These are phyloP conservation scores for Conticribra weissflogii DNA, from an alignment of 108 stramenopile species.

Conservation along the genomic window DNA sequence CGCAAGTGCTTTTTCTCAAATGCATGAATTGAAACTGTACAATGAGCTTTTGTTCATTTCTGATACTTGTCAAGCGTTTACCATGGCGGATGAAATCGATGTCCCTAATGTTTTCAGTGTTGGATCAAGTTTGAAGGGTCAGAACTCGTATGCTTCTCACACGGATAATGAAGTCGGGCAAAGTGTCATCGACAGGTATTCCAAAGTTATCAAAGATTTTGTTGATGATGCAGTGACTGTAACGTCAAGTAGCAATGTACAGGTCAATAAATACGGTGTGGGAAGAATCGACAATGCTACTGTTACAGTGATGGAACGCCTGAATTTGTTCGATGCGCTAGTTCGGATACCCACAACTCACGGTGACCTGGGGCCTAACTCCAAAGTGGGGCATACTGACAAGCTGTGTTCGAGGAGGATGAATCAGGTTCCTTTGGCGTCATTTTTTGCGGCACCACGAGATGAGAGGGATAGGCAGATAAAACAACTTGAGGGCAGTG, in stretches of 20 bases:
- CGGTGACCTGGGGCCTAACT: conserved; percentile 37
- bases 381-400: conserved; percentile 38
- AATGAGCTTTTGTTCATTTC: conserved; percentile 79
- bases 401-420: conserved; percentile 31
- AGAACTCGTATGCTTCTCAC: conserved; percentile 73
- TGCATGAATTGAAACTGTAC: conserved; percentile 68
- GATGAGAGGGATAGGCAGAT: conserved; percentile 11
- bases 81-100: conserved; percentile 67
- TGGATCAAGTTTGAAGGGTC: conserved; percentile 66
- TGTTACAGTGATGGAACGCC: conserved; percentile 45
- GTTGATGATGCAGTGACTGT: conserved; percentile 40
- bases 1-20: conserved; percentile 63
- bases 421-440: conserved; percentile 50
- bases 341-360: conserved; percentile 43
- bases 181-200: conserved; percentile 51
- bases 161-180: conserved; percentile 55
- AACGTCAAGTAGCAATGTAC: conserved; percentile 8
- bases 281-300: conserved; percentile 28
- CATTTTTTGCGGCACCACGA: conserved; percentile 59
- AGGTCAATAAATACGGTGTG: neutral
- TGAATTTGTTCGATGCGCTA: conserved; percentile 36
- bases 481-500: neutral
- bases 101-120: conserved; percentile 70
- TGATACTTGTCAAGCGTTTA: conserved; percentile 96
- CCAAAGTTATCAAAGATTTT: conserved; percentile 45